Base-by-base conservation (phyloP, 352 stramenopile species). In the Globisporangium yorkense region DNA sequence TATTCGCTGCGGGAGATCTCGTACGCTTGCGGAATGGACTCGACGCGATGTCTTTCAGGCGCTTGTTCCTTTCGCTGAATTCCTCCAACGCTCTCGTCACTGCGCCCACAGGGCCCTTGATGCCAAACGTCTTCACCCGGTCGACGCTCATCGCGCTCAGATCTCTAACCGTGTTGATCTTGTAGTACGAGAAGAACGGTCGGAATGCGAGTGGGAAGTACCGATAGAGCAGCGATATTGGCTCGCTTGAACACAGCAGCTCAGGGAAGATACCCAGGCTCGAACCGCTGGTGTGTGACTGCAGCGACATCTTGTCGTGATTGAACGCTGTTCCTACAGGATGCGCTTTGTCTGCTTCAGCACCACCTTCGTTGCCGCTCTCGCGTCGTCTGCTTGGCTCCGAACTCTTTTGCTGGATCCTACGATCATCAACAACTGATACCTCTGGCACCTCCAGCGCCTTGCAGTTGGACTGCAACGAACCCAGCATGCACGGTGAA, bases 151-250 rank as follows among this genome's bases (percentile, higher is more conserved):
- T 74, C 0, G 70, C 61, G 51, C 75, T 85, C 53, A 90, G 55
- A 62, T 92, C 75, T 24, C 83, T 78, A 31, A 92, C 72, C 0
- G 80, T 90, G 37, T 79, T 74, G 51, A 92, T 74, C 51, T 87
- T 84, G 67, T 83, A 80, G 12, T 84, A 85, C 20, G 68, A 71
- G 33, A 84, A 77, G 44, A 91, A 72, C 21, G 62, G 70, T 18
- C 77, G 65, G 49, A 90, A 87, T 5, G 55, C 65, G 24, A 82
- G 62, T 0, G 83, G 73, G 21, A 92, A 80, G 58, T 87, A 67
- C 5, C 62, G 57, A 53, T 82, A 76, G 2, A 90, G 51, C 10
- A 54, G 61, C 13, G 74, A 57, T 44, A 91, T 83, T 15, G 65
- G 55, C 59, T 89, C 78, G 3, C 61, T 72, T 46, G 68, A 87